A percentile compares a stretch with the other conserved stretches of the same genome.
Conservation (phyloP, 768 basidiomycete genomes). For the Pleurotus pulmonarius region DNA sequence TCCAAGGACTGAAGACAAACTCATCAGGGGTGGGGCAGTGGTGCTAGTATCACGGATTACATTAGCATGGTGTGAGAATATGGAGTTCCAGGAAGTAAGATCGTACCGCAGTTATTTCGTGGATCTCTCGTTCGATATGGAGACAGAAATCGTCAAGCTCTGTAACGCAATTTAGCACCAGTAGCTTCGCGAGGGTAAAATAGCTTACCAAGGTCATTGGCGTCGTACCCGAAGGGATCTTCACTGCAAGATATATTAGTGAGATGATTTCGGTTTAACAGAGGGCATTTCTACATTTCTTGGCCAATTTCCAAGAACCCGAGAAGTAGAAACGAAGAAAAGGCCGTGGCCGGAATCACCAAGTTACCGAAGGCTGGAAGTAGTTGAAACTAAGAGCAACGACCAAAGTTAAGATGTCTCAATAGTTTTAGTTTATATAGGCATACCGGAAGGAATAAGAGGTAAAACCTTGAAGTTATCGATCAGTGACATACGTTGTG, state of each 20-base stretch:
- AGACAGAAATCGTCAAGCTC: constrained; percentile 70
- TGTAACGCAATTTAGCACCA: constrained; percentile 13
- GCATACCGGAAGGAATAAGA: constrained; percentile 36
- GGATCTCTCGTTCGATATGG: constrained; percentile 63
- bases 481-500: not conserved
- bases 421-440: constrained; percentile 24
- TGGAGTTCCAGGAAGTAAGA: constrained; percentile 2
- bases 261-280: not conserved
- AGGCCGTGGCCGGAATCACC: constrained; percentile 60
- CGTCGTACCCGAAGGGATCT: constrained; percentile 66
- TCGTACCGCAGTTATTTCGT: constrained; percentile 68
- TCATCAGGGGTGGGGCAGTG: constrained; percentile 47
- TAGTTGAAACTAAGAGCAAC: constrained; percentile 46
- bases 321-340: constrained; percentile 58
- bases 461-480: constrained; percentile 22
- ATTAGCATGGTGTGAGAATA: not conserved
- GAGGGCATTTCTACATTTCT: constrained; percentile 42
- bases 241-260: constrained; percentile 34
- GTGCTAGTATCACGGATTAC: constrained; percentile 35
- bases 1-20: constrained; percentile 53
- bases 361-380: constrained; percentile 34
- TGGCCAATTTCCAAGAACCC: constrained; percentile 70
- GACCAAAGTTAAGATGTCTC: constrained; percentile 17
- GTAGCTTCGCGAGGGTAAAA: not conserved
- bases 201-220: constrained; percentile 56